phyloP scores from a whole-genome alignment of 2,329 filamentous ascomycete species.

The Alternaria angustiovoidea region DNA sequence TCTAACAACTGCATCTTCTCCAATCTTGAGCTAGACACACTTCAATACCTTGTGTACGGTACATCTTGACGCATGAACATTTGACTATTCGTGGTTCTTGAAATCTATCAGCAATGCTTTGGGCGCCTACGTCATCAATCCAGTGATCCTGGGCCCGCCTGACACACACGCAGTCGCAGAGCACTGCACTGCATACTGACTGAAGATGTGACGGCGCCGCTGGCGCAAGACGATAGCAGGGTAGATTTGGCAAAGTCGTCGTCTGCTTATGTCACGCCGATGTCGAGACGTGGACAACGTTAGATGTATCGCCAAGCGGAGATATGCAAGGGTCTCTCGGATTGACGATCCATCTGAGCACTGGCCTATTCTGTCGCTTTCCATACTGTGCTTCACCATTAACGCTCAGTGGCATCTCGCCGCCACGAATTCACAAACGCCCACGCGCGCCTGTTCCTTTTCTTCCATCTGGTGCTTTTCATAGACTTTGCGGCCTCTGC shows the following conservation, averaged over 20 bases:
- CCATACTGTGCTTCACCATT: constrained; percentile 18
- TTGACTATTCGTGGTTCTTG: background rate
- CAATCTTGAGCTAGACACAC: background rate
- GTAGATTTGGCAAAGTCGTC: background rate
- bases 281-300: background rate
- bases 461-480: constrained; percentile 26
- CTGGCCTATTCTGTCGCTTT: constrained; percentile 36
- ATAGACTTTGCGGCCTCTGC: constrained; percentile 40
- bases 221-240: background rate
- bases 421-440: constrained; percentile 25
- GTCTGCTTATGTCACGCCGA: background rate
- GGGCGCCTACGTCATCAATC: background rate
- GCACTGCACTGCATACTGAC: background rate
- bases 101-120: background rate
- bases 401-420: constrained; percentile 22
- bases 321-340: constrained; percentile 14
- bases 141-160: too few species aligned
- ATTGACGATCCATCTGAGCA: constrained; percentile 23
- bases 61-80: too few species aligned
- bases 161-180: too few species aligned
- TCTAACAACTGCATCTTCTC: background rate
- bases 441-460: constrained; percentile 32
- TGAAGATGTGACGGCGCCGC: background rate
- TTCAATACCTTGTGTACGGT: background rate
- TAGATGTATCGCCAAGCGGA: constrained; percentile 22